Conservation (phyloP, 305 asterid genomes). For the Fraxinus baroniana region DNA sequence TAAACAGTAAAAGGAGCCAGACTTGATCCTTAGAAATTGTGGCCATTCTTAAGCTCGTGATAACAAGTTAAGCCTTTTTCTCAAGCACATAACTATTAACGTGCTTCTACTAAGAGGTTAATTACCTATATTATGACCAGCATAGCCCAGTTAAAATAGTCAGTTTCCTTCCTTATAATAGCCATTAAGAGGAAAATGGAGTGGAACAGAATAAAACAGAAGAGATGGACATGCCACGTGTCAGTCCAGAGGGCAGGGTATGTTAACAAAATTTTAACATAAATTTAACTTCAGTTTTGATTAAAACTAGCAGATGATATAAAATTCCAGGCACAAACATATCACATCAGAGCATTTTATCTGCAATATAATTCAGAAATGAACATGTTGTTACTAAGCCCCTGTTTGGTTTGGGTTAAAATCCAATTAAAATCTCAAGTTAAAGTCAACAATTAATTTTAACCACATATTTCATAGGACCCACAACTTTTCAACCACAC, state of each 20-base stretch:
- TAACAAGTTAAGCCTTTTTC: background rate
- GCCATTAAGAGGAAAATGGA: background rate
- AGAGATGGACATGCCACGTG: background rate
- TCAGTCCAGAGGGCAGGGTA: background rate
- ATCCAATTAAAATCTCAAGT: no score
- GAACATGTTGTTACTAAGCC: conserved; percentile 2
- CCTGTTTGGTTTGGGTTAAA: no score
- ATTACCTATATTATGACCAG: background rate
- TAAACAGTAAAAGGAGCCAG: background rate
- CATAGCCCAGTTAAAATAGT: background rate
- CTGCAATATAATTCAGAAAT: conserved; percentile 18
- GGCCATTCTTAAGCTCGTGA: background rate
- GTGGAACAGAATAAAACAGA: background rate
- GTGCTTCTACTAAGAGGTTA: background rate
- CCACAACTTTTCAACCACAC: no score
- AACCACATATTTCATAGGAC: no score
- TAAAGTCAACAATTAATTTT: no score
- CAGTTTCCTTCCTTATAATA: background rate
- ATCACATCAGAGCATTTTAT: background rate
- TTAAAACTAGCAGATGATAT: background rate
- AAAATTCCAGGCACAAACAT: conserved; percentile 1
- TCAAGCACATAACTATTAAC: background rate
- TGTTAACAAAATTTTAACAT: background rate
- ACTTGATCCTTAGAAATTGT: background rate
- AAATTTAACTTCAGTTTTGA: background rate